Base-by-base conservation (phyloP, 495 filamentous ascomycete genomes). In the Astrothelium macrocarpum region DNA sequence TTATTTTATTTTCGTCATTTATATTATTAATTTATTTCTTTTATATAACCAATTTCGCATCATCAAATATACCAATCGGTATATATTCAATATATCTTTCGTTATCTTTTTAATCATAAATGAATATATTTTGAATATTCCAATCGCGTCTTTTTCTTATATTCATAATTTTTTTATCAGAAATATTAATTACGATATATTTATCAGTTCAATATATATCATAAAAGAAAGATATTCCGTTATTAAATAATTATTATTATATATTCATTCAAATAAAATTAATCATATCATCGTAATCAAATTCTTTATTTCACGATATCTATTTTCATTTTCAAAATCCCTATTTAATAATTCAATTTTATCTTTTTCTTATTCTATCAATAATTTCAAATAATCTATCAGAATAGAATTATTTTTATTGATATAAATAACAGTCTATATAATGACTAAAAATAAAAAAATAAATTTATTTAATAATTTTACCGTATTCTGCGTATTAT, bases 381-480 rank as follows among this genome's bases (percentile, higher is more conserved):
- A 26, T 2, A 64, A 18, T 2, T 60, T 28, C 2, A 64, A 32
- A 28, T 64, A 64, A 14, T 43, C 28, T 4, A 7, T 36, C 7
- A 43, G 32, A 2, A 26, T 12, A 14, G 31, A 11, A 9, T 7
- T 11, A 26, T 64, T 64, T 62, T 25, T 43, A 2, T 43, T 1
- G 75, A 81, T 72, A 59, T 75, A 81, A 1, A 77, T 65, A 2
- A 75, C 77, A 5, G 79, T 78, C 46, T 81, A 78, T 1, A 59
- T 64, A 45, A 80, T 39, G 5, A 14, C 34, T 39, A 39, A 14
- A 5, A 14, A 14, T 39, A 39, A 14, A 14, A 5, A 39, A 5
- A 14, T 14, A 5, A 39, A 39, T 14, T 39, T 14, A 14, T 39
- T 14, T 39, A 39, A 5, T 39, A 39, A 39, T 14, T 39, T 5